Evolutionary conservation across 805 yeast species (phyloP).

Genomic region (Candida xyloterini): DNA sequence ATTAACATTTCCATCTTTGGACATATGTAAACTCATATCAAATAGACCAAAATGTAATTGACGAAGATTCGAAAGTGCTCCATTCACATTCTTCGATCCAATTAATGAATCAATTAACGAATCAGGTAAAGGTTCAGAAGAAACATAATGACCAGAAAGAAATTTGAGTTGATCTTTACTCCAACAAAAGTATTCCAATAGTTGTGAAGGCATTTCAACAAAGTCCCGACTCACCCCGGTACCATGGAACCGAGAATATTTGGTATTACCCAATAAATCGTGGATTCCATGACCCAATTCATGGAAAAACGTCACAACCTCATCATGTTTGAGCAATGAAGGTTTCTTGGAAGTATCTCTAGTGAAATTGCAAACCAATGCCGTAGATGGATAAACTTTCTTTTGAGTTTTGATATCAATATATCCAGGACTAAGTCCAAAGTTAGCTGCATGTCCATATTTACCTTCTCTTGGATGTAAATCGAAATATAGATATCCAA

Average conservation of each 20-base stretch:
- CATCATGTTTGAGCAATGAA: constrained; percentile 70
- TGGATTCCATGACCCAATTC: constrained; percentile 91
- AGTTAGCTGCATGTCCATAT: constrained; percentile 87
- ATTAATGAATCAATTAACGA: constrained; percentile 56
- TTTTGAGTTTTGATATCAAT: constrained; percentile 41
- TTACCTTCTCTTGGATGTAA: constrained; percentile 84
- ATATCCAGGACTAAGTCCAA: constrained; percentile 63
- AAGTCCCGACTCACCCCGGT: constrained; percentile 79
- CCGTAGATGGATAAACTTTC: constrained; percentile 65
- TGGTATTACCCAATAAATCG: constrained; percentile 64
- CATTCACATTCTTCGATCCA: constrained; percentile 70
- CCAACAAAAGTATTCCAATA: constrained; percentile 91
- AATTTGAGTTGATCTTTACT: constrained; percentile 53
- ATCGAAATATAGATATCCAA: constrained; percentile 79
- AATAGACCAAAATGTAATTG: constrained; percentile 78
- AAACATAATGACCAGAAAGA: constrained; percentile 62
- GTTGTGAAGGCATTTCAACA: constrained; percentile 89
- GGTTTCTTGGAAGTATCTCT: constrained; percentile 70
- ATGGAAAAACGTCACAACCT: constrained; percentile 82
- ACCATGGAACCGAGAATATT: constrained; percentile 68
- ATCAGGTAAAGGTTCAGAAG: constrained; percentile 55
- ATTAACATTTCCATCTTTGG: constrained; percentile 45
- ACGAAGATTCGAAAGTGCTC: constrained; percentile 66
- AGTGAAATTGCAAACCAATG: constrained; percentile 81
- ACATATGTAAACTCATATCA: constrained; percentile 69